These are phyloP conservation scores for Prunus campanulata DNA, from an alignment of 306 rosid genomes.

Conservation along the genomic window DNA sequence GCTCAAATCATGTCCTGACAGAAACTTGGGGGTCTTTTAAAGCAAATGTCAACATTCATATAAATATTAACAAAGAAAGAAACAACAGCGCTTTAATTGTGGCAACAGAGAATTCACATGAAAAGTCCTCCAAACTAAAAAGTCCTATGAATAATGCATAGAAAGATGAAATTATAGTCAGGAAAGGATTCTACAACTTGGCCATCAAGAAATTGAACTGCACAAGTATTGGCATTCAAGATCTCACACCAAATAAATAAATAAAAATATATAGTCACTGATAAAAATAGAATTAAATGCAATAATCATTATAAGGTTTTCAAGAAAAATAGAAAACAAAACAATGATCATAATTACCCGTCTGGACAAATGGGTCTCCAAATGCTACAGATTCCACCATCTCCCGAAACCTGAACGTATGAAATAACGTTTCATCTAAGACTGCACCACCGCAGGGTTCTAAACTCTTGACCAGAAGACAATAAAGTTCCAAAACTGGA, in stretches of 20 bases:
- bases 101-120: neutral
- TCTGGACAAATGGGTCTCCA: conserved; percentile 94
- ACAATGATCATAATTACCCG: conserved; percentile 59
- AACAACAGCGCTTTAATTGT: neutral
- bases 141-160: neutral
- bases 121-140: neutral
- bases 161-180: neutral
- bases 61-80: neutral
- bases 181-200: too few species aligned
- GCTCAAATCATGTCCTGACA: neutral
- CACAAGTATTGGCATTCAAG: too few species aligned
- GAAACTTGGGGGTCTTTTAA: neutral
- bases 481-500: conserved; percentile 16
- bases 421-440: conserved; percentile 13
- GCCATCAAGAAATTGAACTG: too few species aligned
- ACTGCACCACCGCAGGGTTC: neutral
- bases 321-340: conserved; percentile 1
- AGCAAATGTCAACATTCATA: neutral
- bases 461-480: neutral
- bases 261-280: neutral
- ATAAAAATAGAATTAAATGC: neutral
- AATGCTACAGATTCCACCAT: conserved; percentile 67
- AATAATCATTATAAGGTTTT: neutral
- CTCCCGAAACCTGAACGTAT: conserved; percentile 50
- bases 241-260: too few species aligned